Base-by-base conservation (phyloP, 352 stramenopile genomes). In the Phytophthora citrophthora region DNA sequence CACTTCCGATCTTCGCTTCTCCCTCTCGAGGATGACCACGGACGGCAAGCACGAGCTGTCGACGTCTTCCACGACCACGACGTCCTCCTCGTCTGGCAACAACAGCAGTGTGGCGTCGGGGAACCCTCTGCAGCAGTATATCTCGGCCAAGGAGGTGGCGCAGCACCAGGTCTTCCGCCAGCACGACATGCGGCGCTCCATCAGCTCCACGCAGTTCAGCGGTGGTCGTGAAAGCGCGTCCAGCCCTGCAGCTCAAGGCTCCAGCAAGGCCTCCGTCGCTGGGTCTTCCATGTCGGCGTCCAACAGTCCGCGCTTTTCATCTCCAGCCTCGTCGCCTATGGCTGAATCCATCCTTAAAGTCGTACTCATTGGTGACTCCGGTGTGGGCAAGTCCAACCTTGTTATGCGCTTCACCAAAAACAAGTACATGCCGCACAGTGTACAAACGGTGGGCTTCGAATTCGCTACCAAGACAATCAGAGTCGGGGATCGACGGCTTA, bases 341-440 rank as follows among this genome's bases (percentile, higher is more conserved):
- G 64, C 56, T 31, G 68, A 91, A 52, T 86, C 79, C 48, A 90
- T 90, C 49, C 74, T 96, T 39, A 96, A 96, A 63, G 86, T 96
- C 27, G 86, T 96, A 59, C 82, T 95, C 32, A 96, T 96, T 41
- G 89, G 89, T 41, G 85, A 96, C 70, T 96, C 89, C 38, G 80
- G 83, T 54, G 89, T 96, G 10, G 89, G 89, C 59, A 96, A 96
- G 60, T 93, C 85, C 27, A 95, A 95, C 54, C 80, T 96, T 46
- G 82, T 96, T 40, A 76, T 90, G 76, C 85, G 87, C 50, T 96
- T 96, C 56, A 93, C 88, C 52, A 95, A 96, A 77, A 95, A 94
- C 76, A 91, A 90, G 66, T 96, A 90, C 71, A 77, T 89, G 60
- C 73, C 81, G 15, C 77, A 88, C 32, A 92, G 72, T 57, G 75